Evolutionary conservation across 306 rosid genomes (phyloP).

Genomic region (Castanea sativa): DNA sequence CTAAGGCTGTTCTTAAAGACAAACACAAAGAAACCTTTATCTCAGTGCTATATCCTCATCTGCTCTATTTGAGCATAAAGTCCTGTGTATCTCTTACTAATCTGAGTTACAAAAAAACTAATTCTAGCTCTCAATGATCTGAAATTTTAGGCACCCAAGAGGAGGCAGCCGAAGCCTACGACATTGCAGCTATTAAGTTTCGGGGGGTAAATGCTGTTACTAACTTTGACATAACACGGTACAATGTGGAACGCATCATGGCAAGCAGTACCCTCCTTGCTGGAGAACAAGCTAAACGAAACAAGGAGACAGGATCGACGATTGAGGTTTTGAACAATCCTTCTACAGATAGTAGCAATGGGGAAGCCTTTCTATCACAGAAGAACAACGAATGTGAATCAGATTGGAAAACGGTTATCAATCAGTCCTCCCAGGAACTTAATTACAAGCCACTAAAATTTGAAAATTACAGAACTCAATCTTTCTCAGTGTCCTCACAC

Average conservation of each 20-base stretch:
- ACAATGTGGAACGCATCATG: conserved; percentile 80
- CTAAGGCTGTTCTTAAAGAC: conserved; percentile 33
- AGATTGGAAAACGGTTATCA: conserved; percentile 56
- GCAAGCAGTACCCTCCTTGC: conserved; percentile 72
- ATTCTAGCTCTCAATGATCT: conserved; percentile 12
- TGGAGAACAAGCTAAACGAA: conserved; percentile 65
- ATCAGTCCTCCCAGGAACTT: conserved; percentile 48
- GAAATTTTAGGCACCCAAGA: conserved; percentile 78
- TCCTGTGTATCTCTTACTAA: neutral
- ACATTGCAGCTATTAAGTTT: conserved; percentile 85
- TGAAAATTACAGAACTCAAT: conserved; percentile 26
- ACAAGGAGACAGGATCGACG: conserved; percentile 28
- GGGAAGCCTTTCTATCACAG: conserved; percentile 33
- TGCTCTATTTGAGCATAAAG: neutral
- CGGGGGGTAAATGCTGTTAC: conserved; percentile 84
- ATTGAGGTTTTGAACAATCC: conserved; percentile 36
- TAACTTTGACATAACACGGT: conserved; percentile 80
- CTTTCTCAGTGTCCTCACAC: conserved; percentile 31
- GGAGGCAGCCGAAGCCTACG: conserved; percentile 96
- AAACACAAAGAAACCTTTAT: neutral
- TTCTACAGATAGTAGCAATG: conserved; percentile 25
- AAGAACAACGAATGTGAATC: conserved; percentile 46
- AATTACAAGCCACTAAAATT: conserved; percentile 31
- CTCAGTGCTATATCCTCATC: neutral
- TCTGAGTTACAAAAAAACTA: neutral